Evolutionary conservation across 1,284 basidiomycete species (phyloP).

Genomic region (Xerocomus subilludens): DNA sequence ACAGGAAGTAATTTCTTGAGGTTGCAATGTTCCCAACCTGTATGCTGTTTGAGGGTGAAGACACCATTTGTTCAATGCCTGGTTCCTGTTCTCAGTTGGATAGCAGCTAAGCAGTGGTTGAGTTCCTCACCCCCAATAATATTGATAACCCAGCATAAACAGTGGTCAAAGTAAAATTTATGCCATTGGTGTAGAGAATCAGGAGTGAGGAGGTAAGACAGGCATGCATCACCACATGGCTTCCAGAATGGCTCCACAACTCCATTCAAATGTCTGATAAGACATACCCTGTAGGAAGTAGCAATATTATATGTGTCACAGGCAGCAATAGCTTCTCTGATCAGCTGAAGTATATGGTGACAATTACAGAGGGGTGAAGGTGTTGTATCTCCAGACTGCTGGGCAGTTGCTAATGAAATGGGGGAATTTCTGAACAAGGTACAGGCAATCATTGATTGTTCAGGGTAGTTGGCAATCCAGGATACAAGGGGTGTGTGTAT

Average conservation of each 20-base stretch:
- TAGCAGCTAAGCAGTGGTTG: slow-evolving; percentile 7
- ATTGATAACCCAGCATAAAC: slow-evolving; percentile 1
- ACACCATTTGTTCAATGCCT: neutral
- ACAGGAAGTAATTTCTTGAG: neutral
- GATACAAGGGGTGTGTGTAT: slow-evolving; percentile 27
- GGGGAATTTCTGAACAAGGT: slow-evolving; percentile 7
- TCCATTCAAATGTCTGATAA: slow-evolving; percentile 8
- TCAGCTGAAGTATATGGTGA: neutral
- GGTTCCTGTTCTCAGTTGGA: slow-evolving; percentile 12
- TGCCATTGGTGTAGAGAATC: slow-evolving; percentile 36
- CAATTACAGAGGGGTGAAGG: neutral
- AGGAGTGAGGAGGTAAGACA: slow-evolving; percentile 28
- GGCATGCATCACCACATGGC: slow-evolving; percentile 29
- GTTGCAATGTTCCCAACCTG: neutral
- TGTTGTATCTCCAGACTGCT: slow-evolving; percentile 19
- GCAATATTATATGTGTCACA: slow-evolving; percentile 25
- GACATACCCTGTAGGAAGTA: slow-evolving; percentile 19
- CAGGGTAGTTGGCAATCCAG: slow-evolving; percentile 29
- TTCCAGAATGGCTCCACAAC: slow-evolving; percentile 29
- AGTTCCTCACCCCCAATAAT: slow-evolving; percentile 19
- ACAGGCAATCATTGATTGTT: slow-evolving; percentile 19
- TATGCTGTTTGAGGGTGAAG: neutral
- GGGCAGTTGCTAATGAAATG: slow-evolving; percentile 6
- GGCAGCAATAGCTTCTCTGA: neutral
- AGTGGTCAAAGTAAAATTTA: slow-evolving; percentile 28